Base-by-base conservation (phyloP, 306 rosid species). In the Rosa multiflora region DNA sequence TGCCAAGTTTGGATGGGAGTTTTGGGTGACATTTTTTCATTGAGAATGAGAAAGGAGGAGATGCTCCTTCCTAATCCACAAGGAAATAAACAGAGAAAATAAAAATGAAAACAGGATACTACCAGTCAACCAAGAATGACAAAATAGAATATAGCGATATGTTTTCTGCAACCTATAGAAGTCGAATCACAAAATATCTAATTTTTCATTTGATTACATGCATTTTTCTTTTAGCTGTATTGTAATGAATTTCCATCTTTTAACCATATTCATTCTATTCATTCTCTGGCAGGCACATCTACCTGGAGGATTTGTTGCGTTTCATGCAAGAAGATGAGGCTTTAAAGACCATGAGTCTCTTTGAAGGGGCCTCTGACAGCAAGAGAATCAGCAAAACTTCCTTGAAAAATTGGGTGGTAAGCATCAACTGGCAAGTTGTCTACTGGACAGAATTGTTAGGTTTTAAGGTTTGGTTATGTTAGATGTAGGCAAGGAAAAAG, bases 331-430 rank as follows among this genome's bases (percentile, higher is more conserved):
- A 94, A 81, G 98, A 89, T 9, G 97, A 90, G 87, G 94, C 87
- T 70, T 5, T 74, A 14, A 91, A 90, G 83, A 82, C 96, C 67
- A 44, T 91, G 79, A 83, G 76, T 80, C 98, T 91, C 78, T 90
- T 94, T 81, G 98, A 91, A 84, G 98, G 96, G 73, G 96, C 94
- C 0, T 7, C 87, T 37, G 96, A 89, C 62, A 47, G 76, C 26
- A 80, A 70, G 79, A 91, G 20, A 87, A 90, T 94, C 61, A 77
- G 97, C 85, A 94, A 91, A 88, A 77, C 92, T 13, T 78, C 90
- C 56, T 77, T 94, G 91, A 91, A 89, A 84, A 90, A 91, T 77
- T 94, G 97, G 98, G 96, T 94, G 97, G 98, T 94, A 81, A 90
- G 96, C 56, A 72, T 51, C 61, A 80, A 40, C 58, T 72, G 10